A percentile compares a stretch with the other conserved stretches of the same genome.
Conservation (phyloP, 805 yeast genomes). For the Candida glaebosa region DNA sequence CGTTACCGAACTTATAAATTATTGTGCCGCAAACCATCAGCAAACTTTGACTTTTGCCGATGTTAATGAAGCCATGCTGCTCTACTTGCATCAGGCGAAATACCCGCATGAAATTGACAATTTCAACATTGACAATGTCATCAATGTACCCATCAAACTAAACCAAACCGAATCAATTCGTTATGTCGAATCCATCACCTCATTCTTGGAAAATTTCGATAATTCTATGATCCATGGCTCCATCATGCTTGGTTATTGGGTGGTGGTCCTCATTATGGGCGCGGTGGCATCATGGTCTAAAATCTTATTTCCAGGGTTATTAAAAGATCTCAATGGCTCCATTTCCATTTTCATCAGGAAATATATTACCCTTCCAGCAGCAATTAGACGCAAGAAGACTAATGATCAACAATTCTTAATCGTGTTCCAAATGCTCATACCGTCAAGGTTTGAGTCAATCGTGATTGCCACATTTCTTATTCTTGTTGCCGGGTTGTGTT, state of each 20-base stretch:
- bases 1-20: not conserved
- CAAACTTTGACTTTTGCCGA: not conserved
- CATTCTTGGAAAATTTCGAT: slow-evolving; percentile 40
- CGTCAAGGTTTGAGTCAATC: slow-evolving; percentile 37
- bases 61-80: not conserved
- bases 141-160: slow-evolving; percentile 24
- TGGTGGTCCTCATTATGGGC: slow-evolving; percentile 19
- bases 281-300: slow-evolving; percentile 33
- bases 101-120: slow-evolving; percentile 14
- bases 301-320: slow-evolving; percentile 19
- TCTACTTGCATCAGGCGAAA: not conserved
- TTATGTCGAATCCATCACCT: slow-evolving; percentile 11
- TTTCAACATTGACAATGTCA: slow-evolving; percentile 19
- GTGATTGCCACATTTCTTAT: slow-evolving; percentile 28
- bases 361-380: slow-evolving; percentile 24
- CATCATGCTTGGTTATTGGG: slow-evolving; percentile 30
- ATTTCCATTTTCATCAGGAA: slow-evolving; percentile 20
- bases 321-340: slow-evolving; percentile 22
- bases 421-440: slow-evolving; percentile 28
- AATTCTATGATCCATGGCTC: slow-evolving; percentile 44
- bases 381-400: slow-evolving; percentile 15
- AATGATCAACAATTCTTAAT: not conserved
- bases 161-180: slow-evolving; percentile 10
- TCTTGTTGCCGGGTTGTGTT: slow-evolving; percentile 13
- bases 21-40: not conserved